Evolutionary conservation across 257 asterid genomes (phyloP).

Genomic region (Thymus mandschuricus): DNA sequence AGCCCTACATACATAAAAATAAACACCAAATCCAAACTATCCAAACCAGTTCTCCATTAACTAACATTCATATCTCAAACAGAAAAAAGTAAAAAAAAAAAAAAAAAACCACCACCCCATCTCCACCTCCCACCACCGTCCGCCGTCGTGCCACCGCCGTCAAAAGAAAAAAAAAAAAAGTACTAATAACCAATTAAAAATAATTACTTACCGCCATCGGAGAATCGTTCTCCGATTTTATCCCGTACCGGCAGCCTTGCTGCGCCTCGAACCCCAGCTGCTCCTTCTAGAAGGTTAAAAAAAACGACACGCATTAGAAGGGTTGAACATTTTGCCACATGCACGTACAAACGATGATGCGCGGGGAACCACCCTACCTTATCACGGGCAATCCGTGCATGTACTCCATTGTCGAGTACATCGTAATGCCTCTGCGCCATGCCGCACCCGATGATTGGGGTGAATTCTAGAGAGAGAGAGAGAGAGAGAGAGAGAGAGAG

Average conservation of each 20-base stretch:
- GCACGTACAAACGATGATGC: conserved; percentile 33
- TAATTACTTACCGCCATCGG: conserved; percentile 20
- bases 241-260: conserved; percentile 27
- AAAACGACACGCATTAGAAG: conserved; percentile 24
- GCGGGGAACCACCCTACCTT: conserved; percentile 32
- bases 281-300: conserved; percentile 29
- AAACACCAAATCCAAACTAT: background rate
- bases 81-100: background rate
- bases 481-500: conserved; percentile 1
- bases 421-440: conserved; percentile 45
- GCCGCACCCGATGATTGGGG: conserved; percentile 33
- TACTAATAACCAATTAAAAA: background rate
- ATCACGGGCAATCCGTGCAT: background rate
- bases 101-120: background rate
- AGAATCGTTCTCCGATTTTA: conserved; percentile 29
- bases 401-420: conserved; percentile 44
- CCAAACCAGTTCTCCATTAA: conserved; percentile 3
- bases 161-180: background rate
- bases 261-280: conserved; percentile 26
- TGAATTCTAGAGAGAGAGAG: conserved; percentile 30
- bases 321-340: conserved; percentile 20
- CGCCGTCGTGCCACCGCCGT: background rate
- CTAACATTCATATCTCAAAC: background rate
- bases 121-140: background rate
- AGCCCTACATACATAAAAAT: background rate